Conservation (phyloP, 352 stramenopile species). For the Pythium monospermum region DNA sequence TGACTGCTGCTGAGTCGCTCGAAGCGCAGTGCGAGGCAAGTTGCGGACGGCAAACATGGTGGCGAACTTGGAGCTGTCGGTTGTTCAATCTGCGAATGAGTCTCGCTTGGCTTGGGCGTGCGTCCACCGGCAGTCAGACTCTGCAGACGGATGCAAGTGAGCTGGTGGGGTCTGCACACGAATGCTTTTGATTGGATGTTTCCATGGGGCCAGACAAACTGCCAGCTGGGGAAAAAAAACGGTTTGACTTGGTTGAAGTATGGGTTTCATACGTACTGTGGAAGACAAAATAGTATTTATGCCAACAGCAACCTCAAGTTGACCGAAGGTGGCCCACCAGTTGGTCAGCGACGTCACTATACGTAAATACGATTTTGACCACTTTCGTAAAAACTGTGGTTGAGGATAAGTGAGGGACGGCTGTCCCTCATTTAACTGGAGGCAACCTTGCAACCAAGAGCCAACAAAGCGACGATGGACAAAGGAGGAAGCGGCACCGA, state of each 20-base stretch:
- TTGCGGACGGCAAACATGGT: conserved; percentile 30
- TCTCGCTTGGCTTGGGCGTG: background rate
- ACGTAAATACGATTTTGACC: background rate
- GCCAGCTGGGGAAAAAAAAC: background rate
- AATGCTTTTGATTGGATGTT: conserved; percentile 14
- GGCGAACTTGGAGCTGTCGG: background rate
- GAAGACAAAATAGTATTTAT: conserved; percentile 15
- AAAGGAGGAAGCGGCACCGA: no score
- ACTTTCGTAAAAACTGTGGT: background rate
- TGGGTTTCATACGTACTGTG: conserved; percentile 9
- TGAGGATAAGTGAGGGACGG: no score
- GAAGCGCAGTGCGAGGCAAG: conserved; percentile 19
- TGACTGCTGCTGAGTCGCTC: conserved; percentile 16
- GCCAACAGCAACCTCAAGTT: conserved; percentile 18
- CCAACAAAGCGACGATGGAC: background rate
- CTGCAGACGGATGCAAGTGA: background rate
- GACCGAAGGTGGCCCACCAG: background rate
- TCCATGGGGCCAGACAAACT: conserved; percentile 1
- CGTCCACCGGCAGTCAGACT: background rate
- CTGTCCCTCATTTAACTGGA: no score
- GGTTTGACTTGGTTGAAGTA: conserved; percentile 28
- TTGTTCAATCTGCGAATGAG: conserved; percentile 15
- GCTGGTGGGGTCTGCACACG: conserved; percentile 8
- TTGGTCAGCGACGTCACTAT: background rate
- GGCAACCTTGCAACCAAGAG: no score